A percentile compares a stretch with the other conserved stretches of the same genome.
These are phyloP conservation scores for Amaranthus tricolor DNA, from an alignment of 179 eudicot genomes.

Conservation along the genomic window DNA sequence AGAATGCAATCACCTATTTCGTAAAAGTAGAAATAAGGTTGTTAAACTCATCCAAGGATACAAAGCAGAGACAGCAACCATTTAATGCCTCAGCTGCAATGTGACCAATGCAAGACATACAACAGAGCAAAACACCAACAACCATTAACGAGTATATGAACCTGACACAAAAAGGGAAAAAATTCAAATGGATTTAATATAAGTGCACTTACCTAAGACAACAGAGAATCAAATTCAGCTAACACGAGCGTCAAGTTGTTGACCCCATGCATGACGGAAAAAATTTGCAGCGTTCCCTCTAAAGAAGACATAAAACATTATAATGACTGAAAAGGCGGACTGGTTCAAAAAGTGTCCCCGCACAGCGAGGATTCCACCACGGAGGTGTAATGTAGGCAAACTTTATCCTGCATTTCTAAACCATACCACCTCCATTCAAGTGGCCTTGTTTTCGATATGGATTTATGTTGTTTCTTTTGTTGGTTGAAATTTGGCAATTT, in stretches of 20 bases:
- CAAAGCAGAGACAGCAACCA: constrained; percentile 84
- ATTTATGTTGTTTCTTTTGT: no score
- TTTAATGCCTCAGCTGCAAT: constrained; percentile 79
- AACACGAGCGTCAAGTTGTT: not conserved
- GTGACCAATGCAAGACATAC: constrained; percentile 66
- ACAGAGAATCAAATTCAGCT: constrained; percentile 3
- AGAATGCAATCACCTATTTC: not conserved
- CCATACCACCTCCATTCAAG: not conserved
- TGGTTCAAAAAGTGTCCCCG: no score
- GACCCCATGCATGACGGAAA: not conserved
- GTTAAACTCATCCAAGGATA: constrained; percentile 44
- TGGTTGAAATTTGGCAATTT: no score
- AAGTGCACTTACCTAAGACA: not conserved
- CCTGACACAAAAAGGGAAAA: constrained; percentile 43
- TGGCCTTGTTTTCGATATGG: no score
- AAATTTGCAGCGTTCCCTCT: not conserved
- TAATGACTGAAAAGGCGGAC: not conserved
- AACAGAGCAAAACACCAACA: constrained; percentile 52
- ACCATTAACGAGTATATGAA: constrained; percentile 71
- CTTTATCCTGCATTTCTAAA: not conserved
- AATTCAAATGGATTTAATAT: not conserved
- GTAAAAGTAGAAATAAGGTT: constrained; percentile 8
- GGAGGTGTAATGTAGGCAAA: no score
- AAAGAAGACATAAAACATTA: not conserved
- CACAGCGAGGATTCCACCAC: no score